Evolutionary conservation across 2,329 filamentous ascomycete genomes (phyloP), one percentile per base, ranked within the genome.

Genomic region (Aspergillus eucalypticola): DNA sequence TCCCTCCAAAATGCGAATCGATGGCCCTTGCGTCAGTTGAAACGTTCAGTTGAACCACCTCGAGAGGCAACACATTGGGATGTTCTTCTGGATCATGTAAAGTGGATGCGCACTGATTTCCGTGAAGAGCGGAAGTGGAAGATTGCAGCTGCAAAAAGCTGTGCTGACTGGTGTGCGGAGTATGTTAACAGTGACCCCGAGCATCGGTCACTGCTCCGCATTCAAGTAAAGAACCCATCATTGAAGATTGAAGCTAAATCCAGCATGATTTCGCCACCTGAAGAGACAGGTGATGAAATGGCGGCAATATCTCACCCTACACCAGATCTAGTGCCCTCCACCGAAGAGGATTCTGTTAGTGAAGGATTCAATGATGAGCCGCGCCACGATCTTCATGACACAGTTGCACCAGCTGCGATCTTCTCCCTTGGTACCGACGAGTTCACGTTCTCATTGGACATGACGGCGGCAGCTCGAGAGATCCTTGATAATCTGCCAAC

Each of bases 91-190:
- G 86, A 92, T 67, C 93, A 99, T 79, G 91, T 94, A 85, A 96
- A 93, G 75, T 98, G 94, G 94, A 96, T 99, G 91, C 87, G 93
- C 54, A 97, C 92, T 1, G 95, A 99, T 76, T 98, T 97, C 71
- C 86, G 90, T 54, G 91, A 97, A 76, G 95, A 98, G 75, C 83
- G 92, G 42, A 96, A 96, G 73, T 96, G 93, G 92, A 98, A 97
- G 78, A 88, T 87, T 71, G 86, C 90, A 2, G 85, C 89, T 38
- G 93, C 93, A 5, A 89, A 88, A 60, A 92, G 88, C 59, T 82
- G 96, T 61, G 95, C 92, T 1, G 82, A 88, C 69, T 90, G 89
- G 69, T 98, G 94, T 75, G 91, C 89, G 0, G 88, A 94, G 67
- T 99, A 91, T 86, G 84, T 92, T 39, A 82, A 84, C 21, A 85